phyloP scores from a whole-genome alignment of 257 asterid species.

The Echium plantagineum region DNA sequence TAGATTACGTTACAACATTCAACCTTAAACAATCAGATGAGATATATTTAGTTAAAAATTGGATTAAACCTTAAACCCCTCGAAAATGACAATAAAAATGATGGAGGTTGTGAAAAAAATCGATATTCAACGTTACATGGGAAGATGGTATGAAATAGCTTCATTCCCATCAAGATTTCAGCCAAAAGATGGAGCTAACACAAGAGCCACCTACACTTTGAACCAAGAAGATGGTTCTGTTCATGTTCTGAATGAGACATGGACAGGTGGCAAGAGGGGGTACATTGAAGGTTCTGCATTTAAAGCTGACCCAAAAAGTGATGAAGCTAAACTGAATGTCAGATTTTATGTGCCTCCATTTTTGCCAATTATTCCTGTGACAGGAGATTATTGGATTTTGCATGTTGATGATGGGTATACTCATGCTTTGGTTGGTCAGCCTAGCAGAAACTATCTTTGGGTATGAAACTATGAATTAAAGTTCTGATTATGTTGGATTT shows the following conservation, averaged over 20 bases:
- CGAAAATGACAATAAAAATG: conserved; percentile 37
- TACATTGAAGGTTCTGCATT: conserved; percentile 59
- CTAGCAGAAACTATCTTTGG: conserved; percentile 59
- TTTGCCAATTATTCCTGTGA: conserved; percentile 26
- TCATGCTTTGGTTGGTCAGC: conserved; percentile 57
- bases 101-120: conserved; percentile 57
- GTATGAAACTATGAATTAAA: conserved; percentile 23
- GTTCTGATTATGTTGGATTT: background rate
- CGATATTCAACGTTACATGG: conserved; percentile 61
- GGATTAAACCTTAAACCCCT: conserved; percentile 11
- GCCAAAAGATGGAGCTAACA: conserved; percentile 57
- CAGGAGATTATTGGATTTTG: conserved; percentile 32
- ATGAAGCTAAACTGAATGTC: conserved; percentile 31
- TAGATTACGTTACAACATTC: too few species aligned
- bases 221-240: conserved; percentile 53
- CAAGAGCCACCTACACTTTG: conserved; percentile 69
- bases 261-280: conserved; percentile 61
- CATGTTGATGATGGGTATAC: conserved; percentile 19
- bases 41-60: too few species aligned
- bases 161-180: conserved; percentile 64
- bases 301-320: conserved; percentile 50
- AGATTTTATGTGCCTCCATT: conserved; percentile 31
- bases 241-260: conserved; percentile 68
- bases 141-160: conserved; percentile 91
- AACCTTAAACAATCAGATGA: too few species aligned